Percentiles rank a stretch among this genome's conserved stretches.
Conservation (phyloP, 371 early-diverging fungal species). For the Rhizopus delemar region DNA sequence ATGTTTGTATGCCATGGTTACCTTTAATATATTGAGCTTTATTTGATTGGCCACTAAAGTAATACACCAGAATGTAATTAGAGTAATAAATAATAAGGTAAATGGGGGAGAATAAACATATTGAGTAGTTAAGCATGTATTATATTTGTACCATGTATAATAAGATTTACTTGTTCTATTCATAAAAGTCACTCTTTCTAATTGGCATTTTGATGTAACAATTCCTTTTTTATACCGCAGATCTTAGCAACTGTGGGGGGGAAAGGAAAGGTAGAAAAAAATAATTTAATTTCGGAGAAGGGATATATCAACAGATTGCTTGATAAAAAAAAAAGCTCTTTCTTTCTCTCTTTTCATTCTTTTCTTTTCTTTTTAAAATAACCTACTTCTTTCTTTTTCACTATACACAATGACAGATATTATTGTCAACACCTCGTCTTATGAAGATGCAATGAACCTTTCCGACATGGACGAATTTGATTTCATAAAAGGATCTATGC, state of each 20-base stretch:
- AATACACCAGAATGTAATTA: not conserved
- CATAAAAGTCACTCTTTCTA: not conserved
- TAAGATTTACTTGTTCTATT: not conserved
- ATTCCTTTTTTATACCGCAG: conserved; percentile 2
- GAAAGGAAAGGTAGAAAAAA: not conserved
- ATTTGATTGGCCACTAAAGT: not conserved
- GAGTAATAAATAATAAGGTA: not conserved
- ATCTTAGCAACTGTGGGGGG: not conserved
- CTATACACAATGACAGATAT: conserved; percentile 16
- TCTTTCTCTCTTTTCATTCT: not conserved
- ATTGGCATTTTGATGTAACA: not conserved
- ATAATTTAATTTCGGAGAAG: conserved; percentile 2
- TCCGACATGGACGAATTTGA: conserved; percentile 22
- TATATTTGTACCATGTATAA: not conserved
- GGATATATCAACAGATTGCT: not conserved
- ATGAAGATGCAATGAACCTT: conserved; percentile 25
- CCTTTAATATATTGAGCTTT: not conserved
- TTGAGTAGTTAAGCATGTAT: too few relatives aligned
- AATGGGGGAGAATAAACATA: not conserved
- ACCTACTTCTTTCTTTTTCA: conserved; percentile 3
- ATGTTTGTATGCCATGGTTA: not conserved
- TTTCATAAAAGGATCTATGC: conserved; percentile 8
- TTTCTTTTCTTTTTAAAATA: not conserved
- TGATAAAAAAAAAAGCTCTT: not conserved
- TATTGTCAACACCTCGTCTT: conserved; percentile 23